Conservation (phyloP, 768 basidiomycete genomes). For the Leccinum subtestaceum region DNA sequence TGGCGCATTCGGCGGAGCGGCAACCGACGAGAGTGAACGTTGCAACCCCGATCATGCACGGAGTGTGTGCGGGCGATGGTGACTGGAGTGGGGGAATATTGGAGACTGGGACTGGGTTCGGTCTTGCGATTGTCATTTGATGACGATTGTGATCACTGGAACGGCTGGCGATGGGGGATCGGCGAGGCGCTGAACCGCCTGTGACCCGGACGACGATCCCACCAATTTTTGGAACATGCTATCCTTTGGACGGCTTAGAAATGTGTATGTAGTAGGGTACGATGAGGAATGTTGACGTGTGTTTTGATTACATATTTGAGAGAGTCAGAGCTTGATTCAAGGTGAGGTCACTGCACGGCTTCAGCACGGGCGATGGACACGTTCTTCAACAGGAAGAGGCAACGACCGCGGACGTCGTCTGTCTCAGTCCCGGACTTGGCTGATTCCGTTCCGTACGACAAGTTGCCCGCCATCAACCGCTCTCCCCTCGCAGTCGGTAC, state of each 20-base stretch:
- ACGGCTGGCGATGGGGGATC: slow-evolving; percentile 19
- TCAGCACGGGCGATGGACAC: slow-evolving; percentile 49
- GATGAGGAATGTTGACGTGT: slow-evolving; percentile 21
- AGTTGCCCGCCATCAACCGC: slow-evolving; percentile 48
- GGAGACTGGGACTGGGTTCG: slow-evolving; percentile 37
- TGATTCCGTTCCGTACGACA: slow-evolving; percentile 75
- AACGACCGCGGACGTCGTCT: slow-evolving; percentile 58
- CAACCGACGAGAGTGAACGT: slow-evolving; percentile 32
- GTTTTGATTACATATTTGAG: slow-evolving; percentile 18
- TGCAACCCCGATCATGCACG: slow-evolving; percentile 24
- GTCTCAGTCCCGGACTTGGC: slow-evolving; percentile 57
- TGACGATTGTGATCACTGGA: slow-evolving; percentile 18
- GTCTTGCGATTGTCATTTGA: slow-evolving; percentile 14
- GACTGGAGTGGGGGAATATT: slow-evolving; percentile 43
- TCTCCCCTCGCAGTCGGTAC: slow-evolving; percentile 59
- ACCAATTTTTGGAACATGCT: slow-evolving; percentile 29
- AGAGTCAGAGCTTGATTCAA: background rate
- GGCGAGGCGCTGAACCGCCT: slow-evolving; percentile 30
- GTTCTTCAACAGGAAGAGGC: slow-evolving; percentile 64
- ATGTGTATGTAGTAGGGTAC: background rate
- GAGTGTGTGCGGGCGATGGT: slow-evolving; percentile 26
- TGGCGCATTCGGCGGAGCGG: slow-evolving; percentile 36
- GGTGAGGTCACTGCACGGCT: background rate
- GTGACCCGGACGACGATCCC: slow-evolving; percentile 26
- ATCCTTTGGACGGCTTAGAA: slow-evolving; percentile 26